Base-by-base conservation (phyloP, 2,329 filamentous ascomycete species). In the Ophiosphaerella korrae region DNA sequence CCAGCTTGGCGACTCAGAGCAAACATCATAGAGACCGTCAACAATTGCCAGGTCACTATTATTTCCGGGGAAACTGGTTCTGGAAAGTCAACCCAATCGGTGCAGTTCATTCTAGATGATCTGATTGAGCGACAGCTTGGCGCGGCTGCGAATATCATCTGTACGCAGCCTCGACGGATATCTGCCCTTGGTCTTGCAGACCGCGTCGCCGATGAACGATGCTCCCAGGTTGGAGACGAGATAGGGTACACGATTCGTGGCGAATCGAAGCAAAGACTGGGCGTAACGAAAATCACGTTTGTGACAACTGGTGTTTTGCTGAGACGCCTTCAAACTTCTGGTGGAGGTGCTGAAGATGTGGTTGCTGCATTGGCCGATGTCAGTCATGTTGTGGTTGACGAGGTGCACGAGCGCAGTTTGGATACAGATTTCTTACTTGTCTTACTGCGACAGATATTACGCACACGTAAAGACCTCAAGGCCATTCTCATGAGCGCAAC, bases 41-140 rank as follows among this genome's bases (percentile, higher is more conserved):
- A 82, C 36, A 78, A 81, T 4, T 86, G 93, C 66, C 88, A 97
- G 72, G 92, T 99, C 43, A 96, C 91, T 1, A 97, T 99, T 65
- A 94, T 99, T 63, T 95, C 92, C 37, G 94, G 94, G 61, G 94
- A 97, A 75, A 99, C 94, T 3, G 94, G 94, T 45, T 96, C 91
- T 14, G 94, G 94, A 68, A 99, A 99, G 75, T 96, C 90, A 42
- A 97, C 94, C 0, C 94, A 99, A 72, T 94, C 91, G 2, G 91
- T 97, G 31, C 94, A 99, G 72, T 99, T 97, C 73, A 82, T 99
- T 37, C 80, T 99, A 1, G 94, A 99, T 65, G 90, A 97, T 63
- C 78, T 97, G 57, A 96, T 97, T 63, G 81, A 83, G 54, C 82
- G 84, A 39, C 84, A 87, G 7, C 80, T 95, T 7, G 94, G 93